Evolutionary conservation across 108 stramenopile genomes (phyloP), one percentile per base, ranked within the genome.

Genomic region (Pseudonitzschia pungens): DNA sequence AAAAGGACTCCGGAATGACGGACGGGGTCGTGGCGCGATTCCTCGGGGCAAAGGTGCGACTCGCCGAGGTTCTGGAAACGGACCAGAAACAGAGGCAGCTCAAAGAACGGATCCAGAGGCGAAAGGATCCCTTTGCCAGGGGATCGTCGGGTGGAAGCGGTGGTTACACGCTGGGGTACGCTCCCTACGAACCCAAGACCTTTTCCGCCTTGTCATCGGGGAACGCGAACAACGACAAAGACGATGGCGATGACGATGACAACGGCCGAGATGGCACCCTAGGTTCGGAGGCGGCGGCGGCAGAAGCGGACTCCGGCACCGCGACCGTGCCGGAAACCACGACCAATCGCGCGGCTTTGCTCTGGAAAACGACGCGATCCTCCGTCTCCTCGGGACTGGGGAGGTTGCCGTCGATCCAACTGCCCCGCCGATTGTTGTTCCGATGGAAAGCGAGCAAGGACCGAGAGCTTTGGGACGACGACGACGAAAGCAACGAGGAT

Each of bases 51-150:
- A 1, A 2, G 14, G 45, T 2, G 10, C 45, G 45, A 18, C 45
- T 48, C 45, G 14, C 18, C 18, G 2, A 14, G 16, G 45, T 48
- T 1, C 18, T 48, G 45, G 45, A 48, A 18, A 2, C 5, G 18
- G 45, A 48, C 14, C 45, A 8, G 18, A 48, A 48, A 48, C 14
- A 48, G 45, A 48, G 45, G 45, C 7, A 48, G 10, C 45, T 48
- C 16, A 18, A 48, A 11, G 45, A 4, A 2, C 45, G 45, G 7
- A 48, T 48, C 31, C 66, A 26, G 43, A n/a, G 50, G 11, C 0
- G 44, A 50, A 67, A 67, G 45, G 66, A 67, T 67, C 66, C 66
- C n/a, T 67, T 67, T 48, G 44, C 15, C 1, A 18, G 45, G 14
- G 16, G 16, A 18, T 2, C 1, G 14, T 2, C 9, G 3, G 18